Base-by-base conservation (phyloP, 2,329 filamentous ascomycete species). In the Rosellinia necatrix region DNA sequence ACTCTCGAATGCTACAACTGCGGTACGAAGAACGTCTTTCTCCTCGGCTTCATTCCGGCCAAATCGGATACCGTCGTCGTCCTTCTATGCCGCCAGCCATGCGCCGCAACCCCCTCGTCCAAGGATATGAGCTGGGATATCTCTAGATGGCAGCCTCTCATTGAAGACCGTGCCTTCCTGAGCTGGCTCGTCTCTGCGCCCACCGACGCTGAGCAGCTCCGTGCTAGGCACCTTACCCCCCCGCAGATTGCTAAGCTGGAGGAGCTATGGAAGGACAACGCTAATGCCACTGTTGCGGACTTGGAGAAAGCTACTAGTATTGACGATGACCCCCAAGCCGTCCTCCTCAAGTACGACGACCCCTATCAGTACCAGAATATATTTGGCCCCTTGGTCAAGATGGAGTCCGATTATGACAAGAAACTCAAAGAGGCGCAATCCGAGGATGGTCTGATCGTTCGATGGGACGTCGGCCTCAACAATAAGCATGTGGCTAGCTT, bases 101-200 rank as follows among this genome's bases (percentile, higher is more conserved):
- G 94, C 74, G 94, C 93, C 29, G 89, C 94, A 24, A 93, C 90
- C 76, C 90, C 92, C 1, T 97, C 94, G 29, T 93, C 91, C 63
- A 99, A 99, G 76, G 94, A 99, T 69, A 97, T 99, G 92, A 99
- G 94, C 73, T 99, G 94, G 94, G 94, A 99, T 72, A 96, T 92
- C 5, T 96, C 93, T 22, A 87, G 92, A 70, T 99, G 94, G 94
- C 92, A 97, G 72, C 94, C 94, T 10, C 81, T 99, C 56, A 97
- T 99, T 63, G 92, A 97, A 74, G 94, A 99, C 70, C 91, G 94
- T 46, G 94, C 92, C 13, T 99, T 99, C 71, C 76, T 99, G 32
- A 83, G 89, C 34, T 99, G 94, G 94, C 89, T 99, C 21, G 93
- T 99, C 6, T 85, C 87, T 41, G 81, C 89, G 8, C 94, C 94